phyloP scores from a whole-genome alignment of 805 yeast species.

The Zygosaccharomyces gambellarensis region DNA sequence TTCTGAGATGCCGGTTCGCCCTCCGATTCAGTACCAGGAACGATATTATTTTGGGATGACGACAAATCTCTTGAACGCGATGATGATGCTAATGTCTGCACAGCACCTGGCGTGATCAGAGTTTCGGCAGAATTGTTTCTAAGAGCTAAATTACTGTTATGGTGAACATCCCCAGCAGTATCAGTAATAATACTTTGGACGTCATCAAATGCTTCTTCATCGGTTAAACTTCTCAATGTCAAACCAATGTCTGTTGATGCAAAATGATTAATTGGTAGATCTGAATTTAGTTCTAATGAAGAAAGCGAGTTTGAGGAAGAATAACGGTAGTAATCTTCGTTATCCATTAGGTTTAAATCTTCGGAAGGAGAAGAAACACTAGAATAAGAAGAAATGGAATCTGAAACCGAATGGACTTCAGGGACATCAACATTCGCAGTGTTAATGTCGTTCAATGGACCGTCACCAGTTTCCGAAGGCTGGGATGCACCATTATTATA shows the following conservation, averaged over 20 bases:
- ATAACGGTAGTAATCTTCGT: constrained; percentile 6
- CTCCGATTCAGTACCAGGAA: background rate
- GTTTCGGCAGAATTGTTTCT: constrained; percentile 20
- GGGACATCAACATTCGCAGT: background rate
- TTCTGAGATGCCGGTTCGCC: background rate
- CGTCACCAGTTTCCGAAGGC: background rate
- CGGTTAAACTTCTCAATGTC: background rate
- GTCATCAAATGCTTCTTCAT: constrained; percentile 16
- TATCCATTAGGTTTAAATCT: constrained; percentile 14
- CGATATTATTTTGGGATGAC: background rate
- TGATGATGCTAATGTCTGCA: constrained; percentile 11
- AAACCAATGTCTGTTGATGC: background rate
- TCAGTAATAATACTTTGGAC: constrained; percentile 22
- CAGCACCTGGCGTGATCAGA: constrained; percentile 12
- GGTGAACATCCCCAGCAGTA: constrained; percentile 12
- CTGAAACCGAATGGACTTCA: background rate
- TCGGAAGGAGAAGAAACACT: constrained; percentile 21
- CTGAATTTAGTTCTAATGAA: constrained; percentile 8
- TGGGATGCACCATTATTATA: background rate
- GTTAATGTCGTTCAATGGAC: background rate
- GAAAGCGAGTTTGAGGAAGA: constrained; percentile 11
- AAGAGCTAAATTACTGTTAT: constrained; percentile 1
- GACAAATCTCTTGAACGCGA: constrained; percentile 8
- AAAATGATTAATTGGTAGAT: constrained; percentile 2
- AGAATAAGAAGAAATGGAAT: constrained; percentile 17